phyloP scores from a whole-genome alignment of 345 rosid genomes.

The Acer campestre region DNA sequence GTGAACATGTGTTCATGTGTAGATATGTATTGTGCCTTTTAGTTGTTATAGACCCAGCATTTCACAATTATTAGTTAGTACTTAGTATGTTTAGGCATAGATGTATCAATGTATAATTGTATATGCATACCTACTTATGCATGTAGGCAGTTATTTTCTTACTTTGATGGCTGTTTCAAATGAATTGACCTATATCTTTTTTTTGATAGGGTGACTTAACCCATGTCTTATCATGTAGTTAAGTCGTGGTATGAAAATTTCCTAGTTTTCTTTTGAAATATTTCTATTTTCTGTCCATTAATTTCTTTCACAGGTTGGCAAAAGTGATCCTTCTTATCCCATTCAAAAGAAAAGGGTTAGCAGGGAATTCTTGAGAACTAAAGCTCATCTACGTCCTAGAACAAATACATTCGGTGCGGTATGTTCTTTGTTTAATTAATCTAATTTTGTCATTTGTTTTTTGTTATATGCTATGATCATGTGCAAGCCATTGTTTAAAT shows the following conservation, averaged over 20 bases:
- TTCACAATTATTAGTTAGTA: background rate
- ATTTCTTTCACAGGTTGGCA: conserved; percentile 59
- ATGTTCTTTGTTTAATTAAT: conserved; percentile 30
- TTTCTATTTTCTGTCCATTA: background rate
- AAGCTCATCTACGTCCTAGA: conserved; percentile 98
- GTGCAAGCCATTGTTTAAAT: background rate
- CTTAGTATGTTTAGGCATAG: background rate
- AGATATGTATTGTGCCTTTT: background rate
- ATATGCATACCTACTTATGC: background rate
- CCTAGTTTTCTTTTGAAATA: conserved; percentile 2
- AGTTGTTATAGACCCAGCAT: background rate
- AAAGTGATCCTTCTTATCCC: conserved; percentile 90
- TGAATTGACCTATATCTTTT: background rate
- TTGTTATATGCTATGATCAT: background rate
- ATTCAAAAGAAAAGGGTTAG: conserved; percentile 94
- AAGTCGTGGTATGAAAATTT: background rate
- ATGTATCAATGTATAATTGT: background rate
- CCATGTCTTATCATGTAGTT: background rate
- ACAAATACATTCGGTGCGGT: conserved; percentile 96
- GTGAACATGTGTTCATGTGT: background rate
- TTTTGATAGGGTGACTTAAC: background rate
- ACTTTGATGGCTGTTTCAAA: background rate
- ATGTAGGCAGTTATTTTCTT: background rate
- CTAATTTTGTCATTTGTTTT: background rate
- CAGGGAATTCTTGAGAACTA: conserved; percentile 90